Evolutionary conservation across 768 basidiomycete genomes (phyloP), one percentile per base, ranked within the genome.

Genomic region (Boletus patriciae): DNA sequence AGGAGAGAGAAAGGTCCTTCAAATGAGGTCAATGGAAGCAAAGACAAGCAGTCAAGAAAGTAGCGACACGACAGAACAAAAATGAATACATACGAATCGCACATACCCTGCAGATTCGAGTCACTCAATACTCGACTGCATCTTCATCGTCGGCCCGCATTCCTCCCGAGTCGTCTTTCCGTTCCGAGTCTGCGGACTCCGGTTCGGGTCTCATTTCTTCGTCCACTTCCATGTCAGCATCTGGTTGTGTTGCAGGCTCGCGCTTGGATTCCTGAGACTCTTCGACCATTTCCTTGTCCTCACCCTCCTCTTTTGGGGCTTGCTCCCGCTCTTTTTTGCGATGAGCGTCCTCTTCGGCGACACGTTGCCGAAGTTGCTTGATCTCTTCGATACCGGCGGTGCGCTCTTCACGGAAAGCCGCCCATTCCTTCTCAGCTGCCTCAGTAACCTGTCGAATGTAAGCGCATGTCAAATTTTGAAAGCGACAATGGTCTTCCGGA

Each of bases 91-190:
- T 65, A 67, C 62, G 68, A 59, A 51, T 64, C 38, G 59, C 54
- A 67, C 63, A 65, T 67, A 63, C 60, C 62, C 65, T 79, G 63
- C 58, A 29, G 25, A 54, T 55, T 52, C 46, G 49, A 34, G 42
- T 50, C 37, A 27, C 33, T 72, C 57, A 90, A 74, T 90, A 91
- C 74, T 91, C 89, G 44, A 91, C 87, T 12, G 87, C 89, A 67
- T 90, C 89, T 60, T 90, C 89, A 60, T 88, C 89, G 55, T 90
- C 87, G 47, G 83, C 85, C 61, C 80, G 83, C 74, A 82, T 79
- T 9, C 78, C 68, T 37, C 77, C 70, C 29, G 78, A 62, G 53
- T 84, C 82, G 48, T 83, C 83, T 64, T 83, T 83, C 65, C 78
- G 78, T 58, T 81, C 80, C 44, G 68, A 62, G 59, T 77, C 78